Evolutionary conservation across 2,329 filamentous ascomycete genomes (phyloP), one percentile per base, ranked within the genome.

Genomic region (Plenodomus tracheiphilus): DNA sequence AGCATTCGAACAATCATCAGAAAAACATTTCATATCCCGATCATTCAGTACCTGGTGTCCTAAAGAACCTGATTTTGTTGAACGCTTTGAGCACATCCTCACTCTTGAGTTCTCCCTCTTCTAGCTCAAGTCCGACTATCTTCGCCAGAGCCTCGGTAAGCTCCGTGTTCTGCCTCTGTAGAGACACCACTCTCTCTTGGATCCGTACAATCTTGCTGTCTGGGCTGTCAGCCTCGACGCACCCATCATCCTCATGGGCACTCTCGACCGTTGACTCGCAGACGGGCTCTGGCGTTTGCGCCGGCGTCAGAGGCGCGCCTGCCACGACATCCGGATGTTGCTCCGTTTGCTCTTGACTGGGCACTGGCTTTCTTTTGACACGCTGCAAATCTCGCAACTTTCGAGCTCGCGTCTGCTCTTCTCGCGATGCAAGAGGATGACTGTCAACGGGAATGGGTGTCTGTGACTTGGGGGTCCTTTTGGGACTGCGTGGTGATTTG

Each of bases 301-400:
- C 43, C 2, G 56, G 56, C 6, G 58, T 59, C 22, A 54, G 54
- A 2, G 58, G 40, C 17, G 52, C 58, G 11, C 44, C 58, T 9
- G 39, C 39, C 1, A 44, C 51, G 5, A 42, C 41, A 7, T 56
- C 51, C 6, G 41, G 20, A 28, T 53, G 40, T n/a, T 51, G 49
- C 16, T 55, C 52, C 18, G 41, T 35, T 13, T 41, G 35, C 13
- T 16, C 39, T 36, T 18, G 39, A 28, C 36, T 39, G 21, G 56
- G 48, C 18, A 56, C 42, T 16, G 56, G 54, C 28, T 60, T 66
- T 1, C 54, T 52, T 37, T 61, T 62, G 6, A 60, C 47, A 19
- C 55, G 63, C 30, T 65, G 54, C 42, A 68, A 41, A 43, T 69
- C 64, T 18, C 64, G 53, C 16, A 68, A 35, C 38, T 65, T 65